Percentiles rank a stretch among this genome's conserved stretches.
Conservation (phyloP, 2,329 filamentous ascomycete species). For the Hypoxylon sp. region DNA sequence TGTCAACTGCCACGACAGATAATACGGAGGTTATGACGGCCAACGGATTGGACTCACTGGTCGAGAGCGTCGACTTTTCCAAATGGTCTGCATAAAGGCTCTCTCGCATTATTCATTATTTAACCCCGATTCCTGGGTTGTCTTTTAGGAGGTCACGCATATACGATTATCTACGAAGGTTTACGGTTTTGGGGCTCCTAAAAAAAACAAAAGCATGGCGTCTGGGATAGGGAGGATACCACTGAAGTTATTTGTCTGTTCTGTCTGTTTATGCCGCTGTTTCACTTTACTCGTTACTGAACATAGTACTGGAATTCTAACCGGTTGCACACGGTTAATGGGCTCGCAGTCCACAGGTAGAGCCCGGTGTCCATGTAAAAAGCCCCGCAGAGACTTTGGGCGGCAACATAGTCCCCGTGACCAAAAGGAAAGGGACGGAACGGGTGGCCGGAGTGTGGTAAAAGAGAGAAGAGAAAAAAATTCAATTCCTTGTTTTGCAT, state of each 20-base stretch:
- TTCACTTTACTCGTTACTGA: slow-evolving; percentile 24
- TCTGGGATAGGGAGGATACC: slow-evolving; percentile 58
- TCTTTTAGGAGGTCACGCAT: slow-evolving; percentile 38
- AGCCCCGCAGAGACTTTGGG: slow-evolving; percentile 7
- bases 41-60: slow-evolving; percentile 57
- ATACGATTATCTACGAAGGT: slow-evolving; percentile 41
- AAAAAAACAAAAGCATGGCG: slow-evolving; percentile 53
- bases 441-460: background rate
- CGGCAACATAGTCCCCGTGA: slow-evolving; percentile 10
- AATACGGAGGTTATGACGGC: slow-evolving; percentile 65
- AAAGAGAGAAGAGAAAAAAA: background rate
- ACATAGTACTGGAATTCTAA: slow-evolving; percentile 27
- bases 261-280: slow-evolving; percentile 8
- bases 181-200: slow-evolving; percentile 41
- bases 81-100: slow-evolving; percentile 60
- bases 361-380: slow-evolving; percentile 3
- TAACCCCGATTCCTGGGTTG: background rate
- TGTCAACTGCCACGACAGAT: slow-evolving; percentile 68
- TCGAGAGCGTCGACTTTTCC: slow-evolving; percentile 66
- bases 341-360: background rate
- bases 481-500: slow-evolving; percentile 21
- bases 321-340: slow-evolving; percentile 27
- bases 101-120: background rate
- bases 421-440: slow-evolving; percentile 16
- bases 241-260: slow-evolving; percentile 50